phyloP scores from a whole-genome alignment of 306 rosid genomes.

The Alnus rubra region DNA sequence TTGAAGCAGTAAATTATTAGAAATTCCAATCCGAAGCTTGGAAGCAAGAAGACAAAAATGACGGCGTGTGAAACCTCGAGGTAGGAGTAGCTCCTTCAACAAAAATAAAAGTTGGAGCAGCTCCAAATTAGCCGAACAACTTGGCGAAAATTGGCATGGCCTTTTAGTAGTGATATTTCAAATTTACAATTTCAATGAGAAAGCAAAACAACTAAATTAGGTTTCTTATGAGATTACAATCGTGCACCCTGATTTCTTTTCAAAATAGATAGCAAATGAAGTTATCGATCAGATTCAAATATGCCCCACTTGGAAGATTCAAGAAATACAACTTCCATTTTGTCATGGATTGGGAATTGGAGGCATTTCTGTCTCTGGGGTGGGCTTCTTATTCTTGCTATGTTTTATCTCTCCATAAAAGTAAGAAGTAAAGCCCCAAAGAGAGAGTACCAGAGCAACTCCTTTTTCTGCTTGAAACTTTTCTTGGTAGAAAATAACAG shows the following conservation, averaged over 20 bases:
- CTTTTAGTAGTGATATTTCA: neutral
- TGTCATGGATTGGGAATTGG: constrained; percentile 27
- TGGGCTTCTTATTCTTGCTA: constrained; percentile 13
- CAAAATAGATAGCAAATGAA: neutral
- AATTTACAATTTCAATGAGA: neutral
- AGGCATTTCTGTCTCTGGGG: constrained; percentile 4
- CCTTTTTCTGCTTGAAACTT: constrained; percentile 62
- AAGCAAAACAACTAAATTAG: neutral
- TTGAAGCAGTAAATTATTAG: too few relatives aligned
- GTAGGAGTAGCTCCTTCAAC: neutral
- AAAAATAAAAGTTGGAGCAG: neutral
- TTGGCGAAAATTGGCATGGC: neutral
- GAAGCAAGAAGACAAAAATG: too few relatives aligned
- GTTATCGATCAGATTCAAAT: neutral
- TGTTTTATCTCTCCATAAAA: constrained; percentile 69
- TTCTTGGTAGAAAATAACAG: constrained; percentile 64
- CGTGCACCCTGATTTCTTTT: too few relatives aligned
- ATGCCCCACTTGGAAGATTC: neutral
- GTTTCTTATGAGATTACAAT: too few relatives aligned
- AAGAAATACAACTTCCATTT: neutral
- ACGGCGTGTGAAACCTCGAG: neutral
- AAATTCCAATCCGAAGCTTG: too few relatives aligned
- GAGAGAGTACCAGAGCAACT: constrained; percentile 53
- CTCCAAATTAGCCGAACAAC: neutral
- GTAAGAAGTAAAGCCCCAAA: constrained; percentile 74